Evolutionary conservation across 176 grass and related monocot species (phyloP).

Genomic region (Tuctoria greenei): DNA sequence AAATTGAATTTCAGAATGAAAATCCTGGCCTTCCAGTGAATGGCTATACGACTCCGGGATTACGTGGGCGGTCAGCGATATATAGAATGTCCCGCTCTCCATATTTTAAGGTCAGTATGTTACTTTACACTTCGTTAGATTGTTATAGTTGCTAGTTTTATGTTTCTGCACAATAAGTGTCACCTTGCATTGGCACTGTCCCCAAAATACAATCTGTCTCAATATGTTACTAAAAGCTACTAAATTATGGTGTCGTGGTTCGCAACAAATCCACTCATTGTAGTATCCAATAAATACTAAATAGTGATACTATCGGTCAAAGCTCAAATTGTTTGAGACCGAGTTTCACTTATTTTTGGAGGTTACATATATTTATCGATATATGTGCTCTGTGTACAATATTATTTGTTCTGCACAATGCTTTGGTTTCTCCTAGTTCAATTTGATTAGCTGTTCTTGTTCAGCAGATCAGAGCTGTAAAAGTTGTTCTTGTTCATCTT

Average conservation of each 20-base stretch:
- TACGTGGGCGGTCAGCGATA: conserved; percentile 55
- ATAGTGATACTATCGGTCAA: background rate
- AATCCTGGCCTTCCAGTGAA: conserved; percentile 38
- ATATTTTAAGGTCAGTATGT: conserved; percentile 52
- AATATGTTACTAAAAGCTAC: background rate
- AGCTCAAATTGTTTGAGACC: background rate
- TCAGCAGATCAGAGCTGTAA: conserved; percentile 13
- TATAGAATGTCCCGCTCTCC: conserved; percentile 63
- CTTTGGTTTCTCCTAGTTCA: background rate
- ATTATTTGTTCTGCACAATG: conserved; percentile 12
- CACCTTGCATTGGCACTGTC: background rate
- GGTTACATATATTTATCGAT: background rate
- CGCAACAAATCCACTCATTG: background rate
- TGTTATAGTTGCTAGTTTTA: conserved; percentile 4
- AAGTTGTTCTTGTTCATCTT: conserved; percentile 3
- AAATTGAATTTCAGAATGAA: conserved; percentile 29
- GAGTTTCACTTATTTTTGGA: background rate
- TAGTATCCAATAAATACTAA: background rate
- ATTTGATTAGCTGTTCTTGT: background rate
- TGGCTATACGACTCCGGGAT: conserved; percentile 52
- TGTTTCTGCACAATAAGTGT: background rate
- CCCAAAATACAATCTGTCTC: background rate
- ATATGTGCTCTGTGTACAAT: background rate
- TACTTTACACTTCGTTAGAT: conserved; percentile 1
- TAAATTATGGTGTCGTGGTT: background rate